Conservation (phyloP, 306 rosid genomes). For the Cicer arietinum region DNA sequence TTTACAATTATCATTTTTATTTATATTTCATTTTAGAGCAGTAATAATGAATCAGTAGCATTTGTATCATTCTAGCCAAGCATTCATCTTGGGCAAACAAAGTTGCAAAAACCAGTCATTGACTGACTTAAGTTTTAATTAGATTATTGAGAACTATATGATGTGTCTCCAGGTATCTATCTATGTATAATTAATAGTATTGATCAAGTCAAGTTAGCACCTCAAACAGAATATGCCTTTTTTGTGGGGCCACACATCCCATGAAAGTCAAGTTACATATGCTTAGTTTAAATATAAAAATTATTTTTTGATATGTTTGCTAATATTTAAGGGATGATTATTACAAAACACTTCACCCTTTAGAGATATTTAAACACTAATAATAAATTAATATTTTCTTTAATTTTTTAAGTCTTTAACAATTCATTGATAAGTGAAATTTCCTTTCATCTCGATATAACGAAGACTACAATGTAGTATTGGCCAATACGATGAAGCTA, state of each 20-base stretch:
- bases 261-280: not conserved
- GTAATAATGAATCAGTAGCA: not conserved
- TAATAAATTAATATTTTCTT: too few species aligned
- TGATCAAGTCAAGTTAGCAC: conserved; percentile 6
- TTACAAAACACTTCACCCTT: too few species aligned
- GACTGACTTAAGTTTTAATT: not conserved
- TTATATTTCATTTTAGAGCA: not conserved
- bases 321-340: not conserved
- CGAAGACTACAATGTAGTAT: not conserved
- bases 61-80: not conserved
- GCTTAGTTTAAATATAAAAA: not conserved
- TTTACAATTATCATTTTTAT: too few species aligned
- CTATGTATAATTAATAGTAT: not conserved
- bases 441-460: conserved; percentile 20
- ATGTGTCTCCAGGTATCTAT: not conserved
- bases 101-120: not conserved
- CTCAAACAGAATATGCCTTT: not conserved
- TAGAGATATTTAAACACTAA: too few species aligned
- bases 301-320: not conserved
- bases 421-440: not conserved
- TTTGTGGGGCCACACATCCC: not conserved
- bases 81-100: not conserved
- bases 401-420: not conserved
- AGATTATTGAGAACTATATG: not conserved
- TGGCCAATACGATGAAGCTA: not conserved